phyloP scores from a whole-genome alignment of 2,329 filamentous ascomycete genomes.

The Sphaerulina musiva region DNA sequence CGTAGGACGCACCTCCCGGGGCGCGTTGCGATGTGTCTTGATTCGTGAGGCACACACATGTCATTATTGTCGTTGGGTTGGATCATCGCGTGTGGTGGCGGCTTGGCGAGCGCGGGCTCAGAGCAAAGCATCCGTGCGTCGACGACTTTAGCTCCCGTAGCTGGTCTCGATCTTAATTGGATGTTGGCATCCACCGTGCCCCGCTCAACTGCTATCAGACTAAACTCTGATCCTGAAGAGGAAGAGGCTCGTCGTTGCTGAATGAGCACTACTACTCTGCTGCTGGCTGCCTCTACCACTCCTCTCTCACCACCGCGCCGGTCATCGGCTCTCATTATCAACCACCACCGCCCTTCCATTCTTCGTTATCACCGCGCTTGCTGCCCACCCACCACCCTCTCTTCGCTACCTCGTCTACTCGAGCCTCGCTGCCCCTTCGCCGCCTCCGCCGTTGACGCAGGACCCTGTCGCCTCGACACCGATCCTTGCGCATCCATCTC shows the following conservation, averaged over 20 bases:
- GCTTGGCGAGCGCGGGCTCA: neutral
- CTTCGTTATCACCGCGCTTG: neutral
- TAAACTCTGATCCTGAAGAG: neutral
- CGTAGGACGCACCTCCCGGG: too few relatives aligned
- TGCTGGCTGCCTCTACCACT: too few relatives aligned
- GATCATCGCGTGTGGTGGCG: neutral
- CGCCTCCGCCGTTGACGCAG: neutral
- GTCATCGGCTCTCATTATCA: neutral
- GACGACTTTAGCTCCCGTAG: neutral
- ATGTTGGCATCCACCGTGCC: neutral
- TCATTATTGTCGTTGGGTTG: neutral
- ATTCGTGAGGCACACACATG: neutral
- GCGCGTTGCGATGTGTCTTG: neutral
- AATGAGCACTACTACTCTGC: neutral
- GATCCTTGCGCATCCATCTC: constrained; percentile 1
- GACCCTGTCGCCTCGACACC: neutral
- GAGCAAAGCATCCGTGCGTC: neutral
- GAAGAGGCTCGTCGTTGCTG: neutral
- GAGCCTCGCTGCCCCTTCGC: neutral
- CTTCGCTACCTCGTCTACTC: neutral
- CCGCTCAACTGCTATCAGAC: neutral
- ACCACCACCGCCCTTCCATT: neutral
- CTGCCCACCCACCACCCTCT: neutral
- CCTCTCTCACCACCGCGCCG: neutral
- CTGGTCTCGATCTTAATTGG: neutral